Conservation (phyloP, 2,329 filamentous ascomycete species). For the Nigrospora oryzae region DNA sequence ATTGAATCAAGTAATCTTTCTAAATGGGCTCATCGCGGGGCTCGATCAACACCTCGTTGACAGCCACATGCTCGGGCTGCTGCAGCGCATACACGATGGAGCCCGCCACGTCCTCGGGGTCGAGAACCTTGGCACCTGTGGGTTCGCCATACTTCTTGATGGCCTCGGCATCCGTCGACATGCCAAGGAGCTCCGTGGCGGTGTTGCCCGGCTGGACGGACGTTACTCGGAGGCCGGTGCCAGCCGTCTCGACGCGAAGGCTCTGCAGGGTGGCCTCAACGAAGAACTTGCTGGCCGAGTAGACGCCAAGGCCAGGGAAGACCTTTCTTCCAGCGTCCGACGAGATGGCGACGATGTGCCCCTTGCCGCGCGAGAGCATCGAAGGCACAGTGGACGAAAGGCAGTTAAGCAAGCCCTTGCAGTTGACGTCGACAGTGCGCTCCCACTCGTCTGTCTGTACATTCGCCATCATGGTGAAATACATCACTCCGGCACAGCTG, state of each 20-base stretch:
- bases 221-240: conserved; percentile 64
- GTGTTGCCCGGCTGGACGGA: conserved; percentile 72
- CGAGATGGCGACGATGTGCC: conserved; percentile 74
- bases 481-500: conserved; percentile 77
- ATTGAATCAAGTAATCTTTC: not conserved
- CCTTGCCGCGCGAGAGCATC: conserved; percentile 61
- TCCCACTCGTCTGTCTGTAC: conserved; percentile 68
- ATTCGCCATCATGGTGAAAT: conserved; percentile 82
- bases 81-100: conserved; percentile 67
- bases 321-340: conserved; percentile 77
- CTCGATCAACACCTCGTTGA: conserved; percentile 76
- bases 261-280: conserved; percentile 74
- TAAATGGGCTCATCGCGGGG: conserved; percentile 68
- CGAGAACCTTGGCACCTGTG: conserved; percentile 65
- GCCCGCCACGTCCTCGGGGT: conserved; percentile 62
- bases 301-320: conserved; percentile 73
- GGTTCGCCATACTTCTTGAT: conserved; percentile 73
- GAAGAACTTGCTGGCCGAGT: conserved; percentile 79
- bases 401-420: conserved; percentile 71
- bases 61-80: conserved; percentile 66
- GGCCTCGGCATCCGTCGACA: conserved; percentile 70
- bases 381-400: conserved; percentile 59
- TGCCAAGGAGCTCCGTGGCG: conserved; percentile 61
- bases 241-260: conserved; percentile 67
- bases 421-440: conserved; percentile 76